A percentile compares a stretch with the other conserved stretches of the same genome.
Evolutionary conservation across 345 rosid genomes (phyloP).

Genomic region (Gossypium arboreum): DNA sequence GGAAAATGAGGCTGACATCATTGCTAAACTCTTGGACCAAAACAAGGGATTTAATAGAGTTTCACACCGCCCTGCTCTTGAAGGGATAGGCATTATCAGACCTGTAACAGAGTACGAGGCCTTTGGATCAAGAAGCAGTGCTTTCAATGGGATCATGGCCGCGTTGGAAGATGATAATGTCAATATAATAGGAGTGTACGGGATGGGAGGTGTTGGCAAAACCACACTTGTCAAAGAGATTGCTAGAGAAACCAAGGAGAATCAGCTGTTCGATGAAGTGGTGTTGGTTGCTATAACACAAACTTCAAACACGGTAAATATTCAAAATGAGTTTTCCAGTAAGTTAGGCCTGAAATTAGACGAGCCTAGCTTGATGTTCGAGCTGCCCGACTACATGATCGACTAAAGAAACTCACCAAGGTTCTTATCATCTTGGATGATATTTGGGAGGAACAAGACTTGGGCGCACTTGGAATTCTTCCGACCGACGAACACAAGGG

Average conservation of each 20-base stretch:
- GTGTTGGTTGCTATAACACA: not conserved
- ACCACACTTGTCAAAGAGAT: not conserved
- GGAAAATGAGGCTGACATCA: not conserved
- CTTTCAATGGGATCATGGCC: not conserved
- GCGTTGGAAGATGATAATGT: not conserved
- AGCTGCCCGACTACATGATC: not conserved
- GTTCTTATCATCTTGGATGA: not conserved
- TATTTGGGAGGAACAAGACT: not conserved
- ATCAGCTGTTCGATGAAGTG: not conserved
- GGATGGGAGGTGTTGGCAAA: not conserved
- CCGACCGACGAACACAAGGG: not conserved
- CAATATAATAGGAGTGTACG: not conserved
- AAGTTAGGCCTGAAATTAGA: not conserved
- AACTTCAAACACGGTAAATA: not conserved
- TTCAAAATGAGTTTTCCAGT: too few relatives aligned
- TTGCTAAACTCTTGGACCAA: not conserved
- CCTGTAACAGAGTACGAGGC: too few relatives aligned
- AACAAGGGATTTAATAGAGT: too few relatives aligned
- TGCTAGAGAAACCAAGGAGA: conserved; percentile 13
- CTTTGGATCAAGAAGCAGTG: not conserved
- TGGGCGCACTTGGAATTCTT: not conserved
- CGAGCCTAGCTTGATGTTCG: not conserved
- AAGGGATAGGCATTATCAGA: not conserved
- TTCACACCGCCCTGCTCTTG: too few relatives aligned
- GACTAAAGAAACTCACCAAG: not conserved